Percentiles rank a stretch among this genome's conserved stretches.
Conservation (phyloP, 768 basidiomycete genomes). For the Trametes meyenii region DNA sequence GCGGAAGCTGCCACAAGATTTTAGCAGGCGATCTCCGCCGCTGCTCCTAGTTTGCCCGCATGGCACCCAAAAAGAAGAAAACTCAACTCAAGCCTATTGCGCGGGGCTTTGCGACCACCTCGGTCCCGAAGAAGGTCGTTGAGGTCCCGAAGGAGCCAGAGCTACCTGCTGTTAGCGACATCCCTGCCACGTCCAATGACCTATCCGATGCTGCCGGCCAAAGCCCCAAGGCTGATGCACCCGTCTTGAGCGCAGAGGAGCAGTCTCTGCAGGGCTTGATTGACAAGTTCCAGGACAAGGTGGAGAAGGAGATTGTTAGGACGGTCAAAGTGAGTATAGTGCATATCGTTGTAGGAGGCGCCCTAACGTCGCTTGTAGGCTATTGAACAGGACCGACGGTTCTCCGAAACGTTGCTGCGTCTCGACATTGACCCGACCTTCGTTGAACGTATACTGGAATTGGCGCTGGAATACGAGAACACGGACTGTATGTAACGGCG, state of each 20-base stretch:
- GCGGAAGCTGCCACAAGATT: background rate
- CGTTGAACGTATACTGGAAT: slow-evolving; percentile 59
- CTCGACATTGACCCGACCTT: slow-evolving; percentile 65
- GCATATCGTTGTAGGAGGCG: too few species aligned
- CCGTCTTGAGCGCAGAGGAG: slow-evolving; percentile 48
- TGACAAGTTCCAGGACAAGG: slow-evolving; percentile 85
- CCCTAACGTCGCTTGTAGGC: slow-evolving; percentile 43
- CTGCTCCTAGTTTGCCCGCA: slow-evolving; percentile 31
- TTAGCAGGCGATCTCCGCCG: slow-evolving; percentile 13
- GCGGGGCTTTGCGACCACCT: slow-evolving; percentile 82
- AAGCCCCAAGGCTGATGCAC: slow-evolving; percentile 33
- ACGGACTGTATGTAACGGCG: slow-evolving; percentile 34
- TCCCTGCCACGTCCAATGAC: slow-evolving; percentile 18
- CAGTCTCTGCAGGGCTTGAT: slow-evolving; percentile 69
- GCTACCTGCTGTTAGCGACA: slow-evolving; percentile 25
- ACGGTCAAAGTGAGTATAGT: slow-evolving; percentile 60
- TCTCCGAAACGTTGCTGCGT: slow-evolving; percentile 60
- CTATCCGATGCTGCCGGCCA: background rate
- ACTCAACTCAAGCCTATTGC: slow-evolving; percentile 72
- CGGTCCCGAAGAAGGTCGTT: slow-evolving; percentile 74
- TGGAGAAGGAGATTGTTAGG: slow-evolving; percentile 80
- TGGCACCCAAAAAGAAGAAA: slow-evolving; percentile 84
- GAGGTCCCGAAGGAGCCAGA: slow-evolving; percentile 33
- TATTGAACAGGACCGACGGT: slow-evolving; percentile 81
- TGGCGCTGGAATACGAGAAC: slow-evolving; percentile 44